Evolutionary conservation across 1,139 yeast species (phyloP), one percentile per base, ranked within the genome.

Genomic region (Wickerhamiella infanticola): DNA sequence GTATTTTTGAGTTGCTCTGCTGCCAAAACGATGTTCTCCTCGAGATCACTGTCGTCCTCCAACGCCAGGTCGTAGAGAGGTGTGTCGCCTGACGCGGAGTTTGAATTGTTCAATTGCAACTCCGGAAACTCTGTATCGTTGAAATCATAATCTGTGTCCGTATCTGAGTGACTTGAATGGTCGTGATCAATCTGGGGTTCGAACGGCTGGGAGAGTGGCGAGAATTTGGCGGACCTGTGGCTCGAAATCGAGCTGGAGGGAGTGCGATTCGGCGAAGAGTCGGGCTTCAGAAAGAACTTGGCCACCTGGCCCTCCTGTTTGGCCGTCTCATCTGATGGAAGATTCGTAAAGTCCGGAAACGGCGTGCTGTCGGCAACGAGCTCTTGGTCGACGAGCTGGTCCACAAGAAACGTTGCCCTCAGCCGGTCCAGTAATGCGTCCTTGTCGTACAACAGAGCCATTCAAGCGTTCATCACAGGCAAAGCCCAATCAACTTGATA

Each of bases 31-130:
- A 63, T 44, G 37, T 62, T 64, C 46, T 62, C 67, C 45, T 63
- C 67, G 35, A 64, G 57, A 43, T 62, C 65, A 42, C 63, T 58
- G 43, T 63, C 66, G 45, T 63, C 67, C 43, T 62, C 66, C 38
- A 58, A 58, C 41, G 45, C 46, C 24, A 48, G 41, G 37, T 43
- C 33, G 33, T 29, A 29, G 33, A 29, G 25, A 11, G 24, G 40
- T 9, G 27, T 38, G n/a, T 9, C 27, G n/a, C 7, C 25, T 27
- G 40, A 7, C n/a, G 25, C 27, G 8, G 33, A 26, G 31, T n/a
- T 23, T 24, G 37, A 25, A 5, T 40, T 18, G 8, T 33, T 24
- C 18, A 31, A 40, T 7, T 37, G 31, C 26, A 43, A 37, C 9
- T 29, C 11, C 29, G 45, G 38, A 31, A 5, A 18, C 23, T 41